Evolutionary conservation across 495 filamentous ascomycete species (phyloP), one percentile per base, ranked within the genome.

Genomic region (Staphylotrichum tortipilum): DNA sequence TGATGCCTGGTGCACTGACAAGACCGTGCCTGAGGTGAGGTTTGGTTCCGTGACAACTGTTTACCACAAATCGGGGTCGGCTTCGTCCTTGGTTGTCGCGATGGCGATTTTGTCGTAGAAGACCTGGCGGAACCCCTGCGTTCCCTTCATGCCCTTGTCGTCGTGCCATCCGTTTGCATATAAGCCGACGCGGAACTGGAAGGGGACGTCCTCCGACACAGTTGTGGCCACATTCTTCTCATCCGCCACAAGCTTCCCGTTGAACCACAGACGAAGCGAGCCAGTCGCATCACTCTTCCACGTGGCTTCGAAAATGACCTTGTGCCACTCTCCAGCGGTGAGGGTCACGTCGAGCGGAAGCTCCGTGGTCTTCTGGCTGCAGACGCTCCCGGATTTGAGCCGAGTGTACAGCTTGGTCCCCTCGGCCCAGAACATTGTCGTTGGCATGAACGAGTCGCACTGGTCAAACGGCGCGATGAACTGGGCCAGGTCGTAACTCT

Each of bases 91-190:
- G 1, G 60, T 67, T 10, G 66, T 70, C 7, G 75, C 76, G 7
- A 68, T 54, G 11, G 69, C 68, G 57, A 78, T 72, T 63, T 78
- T 67, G 58, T 79, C 76, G 54, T 68, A 77, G 72, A 76, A 80
- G 14, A 41, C 59, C 54, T 75, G 65, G 4, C 76, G 56, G 6
- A 71, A 74, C 0, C 63, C 63, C 65, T 79, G 76, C 3, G 58
- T 70, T 0, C 76, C 76, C 50, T 66, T 52, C 53, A 63, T 60
- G 51, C 70, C 64, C 14, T 58, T 53, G 15, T 74, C 62, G 47
- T 78, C 77, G 47, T 78, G 66, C 77, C 77, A 80, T 7, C 67
- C 69, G 56, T 78, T 80, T 0, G 77, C 77, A 58, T 79, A 80
- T 8, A 78, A 62, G 1, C 76, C 77, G 34, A 74, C 73, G 4